Evolutionary conservation across 352 stramenopile species (phyloP).

Genomic region (Globisporangium nagaii): DNA sequence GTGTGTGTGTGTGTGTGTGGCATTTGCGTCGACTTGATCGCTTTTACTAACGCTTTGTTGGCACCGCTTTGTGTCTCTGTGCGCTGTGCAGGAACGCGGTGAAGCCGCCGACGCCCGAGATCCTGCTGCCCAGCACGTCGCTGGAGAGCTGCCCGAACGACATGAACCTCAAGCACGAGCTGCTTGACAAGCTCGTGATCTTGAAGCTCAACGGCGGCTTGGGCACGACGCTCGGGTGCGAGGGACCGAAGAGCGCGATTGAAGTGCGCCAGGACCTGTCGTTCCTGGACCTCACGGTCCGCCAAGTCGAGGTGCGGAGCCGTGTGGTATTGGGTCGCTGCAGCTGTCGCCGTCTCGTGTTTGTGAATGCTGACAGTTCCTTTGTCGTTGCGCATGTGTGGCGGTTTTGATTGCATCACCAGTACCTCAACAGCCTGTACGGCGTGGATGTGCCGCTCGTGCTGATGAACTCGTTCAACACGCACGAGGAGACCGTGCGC

Average conservation of each 20-base stretch:
- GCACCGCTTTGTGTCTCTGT: not conserved
- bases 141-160: conserved; percentile 88
- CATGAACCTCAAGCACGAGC: conserved; percentile 89
- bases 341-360: no score
- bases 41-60: not conserved
- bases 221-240: conserved; percentile 96
- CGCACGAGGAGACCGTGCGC: conserved; percentile 96
- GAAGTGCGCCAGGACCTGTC: conserved; percentile 91
- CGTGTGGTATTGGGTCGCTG: no score
- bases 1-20: no score
- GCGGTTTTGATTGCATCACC: not conserved
- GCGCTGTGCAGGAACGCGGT: conserved; percentile 59
- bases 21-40: not conserved
- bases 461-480: conserved; percentile 99
- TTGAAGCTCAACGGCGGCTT: conserved; percentile 99
- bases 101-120: conserved; percentile 61
- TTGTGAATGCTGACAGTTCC: not conserved
- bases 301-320: conserved; percentile 90
- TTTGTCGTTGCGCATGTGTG: not conserved
- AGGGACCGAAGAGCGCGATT: conserved; percentile 91
- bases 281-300: conserved; percentile 98
- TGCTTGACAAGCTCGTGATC: conserved; percentile 96
- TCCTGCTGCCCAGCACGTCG: conserved; percentile 68
- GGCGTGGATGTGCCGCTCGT: conserved; percentile 97
- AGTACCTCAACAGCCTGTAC: conserved; percentile 90